Evolutionary conservation across 2,329 filamentous ascomycete genomes (phyloP), one percentile per base, ranked within the genome.

Genomic region (Microcyclospora pomicola): DNA sequence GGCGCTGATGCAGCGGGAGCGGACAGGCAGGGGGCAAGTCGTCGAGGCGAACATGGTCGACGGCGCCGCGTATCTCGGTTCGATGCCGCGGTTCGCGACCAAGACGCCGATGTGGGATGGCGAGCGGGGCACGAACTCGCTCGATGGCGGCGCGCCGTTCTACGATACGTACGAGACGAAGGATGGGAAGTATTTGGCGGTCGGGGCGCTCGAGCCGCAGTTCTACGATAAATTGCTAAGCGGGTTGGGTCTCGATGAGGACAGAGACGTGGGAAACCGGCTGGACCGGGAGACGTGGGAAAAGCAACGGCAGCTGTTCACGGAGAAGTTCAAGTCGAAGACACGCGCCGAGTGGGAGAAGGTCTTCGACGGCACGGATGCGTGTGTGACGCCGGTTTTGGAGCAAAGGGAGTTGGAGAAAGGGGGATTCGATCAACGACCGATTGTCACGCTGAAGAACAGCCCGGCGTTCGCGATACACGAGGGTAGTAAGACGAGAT

Each of bases 21-120:
- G 60, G 32, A 77, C 68, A 0, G 84, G 84, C 0, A 64, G 63
- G 2, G 88, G 88, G 0, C 88, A 95, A 62, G 79, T 95, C 10
- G 86, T 96, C 7, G 85, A 95, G 63, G 84, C 83, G 12, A 95
- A 93, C 59, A 96, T 96, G 88, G 88, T 95, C 10, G 88, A 96
- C 62, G 88, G 88, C 7, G 75, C 73, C 15, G 73, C 77, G 28
- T 88, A 88, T 59, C 64, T 96, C 16, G 78, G 80, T 1, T 80
- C 77, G 0, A 88, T 88, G 62, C 79, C 82, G 36, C 69, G 88
- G 27, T 65, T 92, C 43, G 67, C 68, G 19, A 66, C 69, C 43
- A 77, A 79, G 54, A 77, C 67, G 6, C 69, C 72, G 1, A 55
- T 77, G 30, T 87, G 84, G 67, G 57, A 65, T 48, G 58, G 59